Percentiles rank a stretch among this genome's conserved stretches.
phyloP scores from a whole-genome alignment of 345 rosid genomes.

The Rubroshorea leprosula region DNA sequence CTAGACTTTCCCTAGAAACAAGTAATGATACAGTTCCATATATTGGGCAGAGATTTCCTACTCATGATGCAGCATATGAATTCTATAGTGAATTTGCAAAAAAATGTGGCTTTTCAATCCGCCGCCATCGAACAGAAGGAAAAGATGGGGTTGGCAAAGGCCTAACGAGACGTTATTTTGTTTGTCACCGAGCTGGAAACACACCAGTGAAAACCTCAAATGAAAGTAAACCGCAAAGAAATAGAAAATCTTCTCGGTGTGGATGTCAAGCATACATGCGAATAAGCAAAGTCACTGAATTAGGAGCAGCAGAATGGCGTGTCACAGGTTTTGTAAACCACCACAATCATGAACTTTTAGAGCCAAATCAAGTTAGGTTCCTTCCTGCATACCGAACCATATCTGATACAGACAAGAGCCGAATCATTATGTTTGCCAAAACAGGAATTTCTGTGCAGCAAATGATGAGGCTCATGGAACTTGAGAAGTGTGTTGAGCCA shows the following conservation, averaged over 20 bases:
- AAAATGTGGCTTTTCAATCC: conserved; percentile 85
- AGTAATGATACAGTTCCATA: conserved; percentile 60
- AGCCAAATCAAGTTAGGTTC: conserved; percentile 89
- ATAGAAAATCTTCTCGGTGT: conserved; percentile 83
- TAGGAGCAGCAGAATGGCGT: conserved; percentile 85
- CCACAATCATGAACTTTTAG: conserved; percentile 87
- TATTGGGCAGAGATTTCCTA: conserved; percentile 72
- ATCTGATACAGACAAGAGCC: conserved; percentile 82
- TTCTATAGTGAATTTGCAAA: conserved; percentile 83
- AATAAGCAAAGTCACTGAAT: conserved; percentile 68
- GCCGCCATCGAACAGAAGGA: conserved; percentile 95
- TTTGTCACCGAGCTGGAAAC: conserved; percentile 96
- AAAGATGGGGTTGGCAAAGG: conserved; percentile 97
- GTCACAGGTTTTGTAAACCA: conserved; percentile 86
- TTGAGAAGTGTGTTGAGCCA: conserved; percentile 93
- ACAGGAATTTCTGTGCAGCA: conserved; percentile 96
- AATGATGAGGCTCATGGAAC: conserved; percentile 99
- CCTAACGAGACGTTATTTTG: conserved; percentile 90
- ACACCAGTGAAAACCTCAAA: conserved; percentile 72
- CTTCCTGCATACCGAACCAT: conserved; percentile 95
- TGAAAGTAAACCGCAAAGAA: conserved; percentile 80
- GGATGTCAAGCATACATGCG: conserved; percentile 92
- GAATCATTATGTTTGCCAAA: conserved; percentile 94
- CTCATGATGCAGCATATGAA: conserved; percentile 90
- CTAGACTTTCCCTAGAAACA: conserved; percentile 65